Base-by-base conservation (phyloP, 306 rosid species). In the Cicer arietinum region DNA sequence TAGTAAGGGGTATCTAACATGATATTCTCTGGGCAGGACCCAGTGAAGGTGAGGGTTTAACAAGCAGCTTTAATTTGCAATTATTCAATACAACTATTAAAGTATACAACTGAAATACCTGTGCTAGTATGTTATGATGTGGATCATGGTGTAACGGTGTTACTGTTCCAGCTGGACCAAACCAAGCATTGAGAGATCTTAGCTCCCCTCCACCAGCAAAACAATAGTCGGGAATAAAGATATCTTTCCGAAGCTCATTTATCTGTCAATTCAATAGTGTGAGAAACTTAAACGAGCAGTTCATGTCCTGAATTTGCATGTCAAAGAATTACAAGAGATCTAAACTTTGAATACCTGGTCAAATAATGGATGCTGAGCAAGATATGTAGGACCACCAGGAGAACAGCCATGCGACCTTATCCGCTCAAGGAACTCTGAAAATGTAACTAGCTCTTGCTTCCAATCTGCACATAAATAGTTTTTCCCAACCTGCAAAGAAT, bases 81-180 rank as follows among this genome's bases (percentile, higher is more conserved):
- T 41, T 63, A 42, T 57, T 52, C 50, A 56, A 42, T 41, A 54
- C n/a, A 47, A 30, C 17, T 25, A 42, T 20, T 6, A 14, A 30
- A 76, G 63, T 69, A 39, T 25, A 68, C 56, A 51, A 59, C 73
- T 51, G 59, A 63, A 59, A 64, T 83, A 94, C 97, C 99, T 94
- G 96, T 42, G 97, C 96, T 42, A 94, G 82, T 78, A 94, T 86
- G 77, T 89, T 92, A 82, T 92, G 99, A 82, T 92, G 97, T 18
- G 96, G 97, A 87, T 94, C 97, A 30, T 90, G 97, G 84, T 92
- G 99, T 80, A 94, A 86, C 11, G 99, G 97, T 12, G 97, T 92
- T 51, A 92, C 93, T 10, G 95, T 94, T 80, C 95, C 96, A 63
- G 92, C 88, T 13, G 97, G 99, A 74, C 97, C 99, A 80, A 92